Evolutionary conservation across 2,329 filamentous ascomycete genomes (phyloP), one percentile per base, ranked within the genome.

Genomic region (Pseudogymnoascus sp.): DNA sequence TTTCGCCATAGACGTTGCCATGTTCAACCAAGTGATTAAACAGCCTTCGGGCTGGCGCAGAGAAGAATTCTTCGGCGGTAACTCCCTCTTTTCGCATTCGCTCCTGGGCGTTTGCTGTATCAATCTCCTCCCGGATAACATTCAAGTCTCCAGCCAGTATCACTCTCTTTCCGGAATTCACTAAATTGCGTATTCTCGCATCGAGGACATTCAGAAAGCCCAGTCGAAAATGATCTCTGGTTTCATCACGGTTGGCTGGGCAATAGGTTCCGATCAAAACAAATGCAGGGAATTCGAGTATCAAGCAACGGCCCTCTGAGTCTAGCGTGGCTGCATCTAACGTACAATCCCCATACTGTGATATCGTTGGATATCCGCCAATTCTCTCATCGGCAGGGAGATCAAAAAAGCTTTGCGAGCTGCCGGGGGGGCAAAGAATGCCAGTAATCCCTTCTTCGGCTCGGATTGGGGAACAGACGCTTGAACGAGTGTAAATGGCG

Each of bases 361-460:
- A 79, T 0, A 80, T 75, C 1, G 80, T 85, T 0, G 91, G 93
- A 74, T 97, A 97, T 3, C 95, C 95, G 4, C 95, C 95, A 65
- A 99, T 96, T 69, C 87, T 87, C 67, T 91, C 82, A 16, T 87
- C 82, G 21, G 81, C 75, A 1, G 91, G 87, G 4, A 96, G 83
- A 64, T 95, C 87, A 67, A 88, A 83, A 73, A 91, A 97, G 37
- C 82, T 82, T 2, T 80, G 86, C 1, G 84, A 80, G 0, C 88
- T 89, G 69, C 85, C 89, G 0, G 91, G 90, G 5, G 88, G 84
- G 51, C 83, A 87, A 12, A 97, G 82, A 4, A 91, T 79, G 14
- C 95, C 95, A 0, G 91, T 88, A 62, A 99, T 81, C n/a, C 95
- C 95, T 78, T 97, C 93, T 76, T 99, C 95, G 3, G 93, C 93